Conservation (phyloP, 805 yeast species). For the Scheffersomyces coipomensis region DNA sequence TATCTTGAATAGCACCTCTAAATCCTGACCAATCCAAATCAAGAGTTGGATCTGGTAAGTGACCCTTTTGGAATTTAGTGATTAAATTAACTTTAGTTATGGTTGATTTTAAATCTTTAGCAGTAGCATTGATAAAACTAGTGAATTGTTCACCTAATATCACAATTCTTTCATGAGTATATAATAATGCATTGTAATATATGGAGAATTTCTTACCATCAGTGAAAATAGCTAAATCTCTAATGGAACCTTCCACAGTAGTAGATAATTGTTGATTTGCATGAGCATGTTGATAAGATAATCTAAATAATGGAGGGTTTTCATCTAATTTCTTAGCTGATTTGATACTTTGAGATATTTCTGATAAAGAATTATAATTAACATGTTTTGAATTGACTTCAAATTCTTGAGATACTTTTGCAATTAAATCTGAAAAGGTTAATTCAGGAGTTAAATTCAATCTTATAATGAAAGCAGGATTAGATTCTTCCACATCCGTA, state of each 20-base stretch:
- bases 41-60: conserved; percentile 83
- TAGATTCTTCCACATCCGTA: conserved; percentile 41
- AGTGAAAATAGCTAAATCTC: conserved; percentile 61
- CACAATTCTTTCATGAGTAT: conserved; percentile 63
- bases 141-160: conserved; percentile 71
- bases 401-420: conserved; percentile 43
- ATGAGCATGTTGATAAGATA: conserved; percentile 52
- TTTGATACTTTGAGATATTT: conserved; percentile 54
- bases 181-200: conserved; percentile 75
- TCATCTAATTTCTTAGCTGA: conserved; percentile 48
- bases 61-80: conserved; percentile 58
- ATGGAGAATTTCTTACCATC: conserved; percentile 37
- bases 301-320: conserved; percentile 62
- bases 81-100: conserved; percentile 67
- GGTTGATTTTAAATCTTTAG: conserved; percentile 30
- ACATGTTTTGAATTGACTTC: conserved; percentile 33
- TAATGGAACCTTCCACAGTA: conserved; percentile 51
- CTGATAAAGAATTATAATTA: conserved; percentile 47
- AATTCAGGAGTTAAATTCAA: conserved; percentile 54
- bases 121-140: conserved; percentile 44
- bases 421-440: conserved; percentile 54
- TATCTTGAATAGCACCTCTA: conserved; percentile 96
- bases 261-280: conserved; percentile 42
- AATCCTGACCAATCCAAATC: conserved; percentile 89
- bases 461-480: conserved; percentile 59